These are phyloP conservation scores for Aquanectria penicillioides DNA, from an alignment of 2,329 filamentous ascomycete genomes.

Conservation along the genomic window DNA sequence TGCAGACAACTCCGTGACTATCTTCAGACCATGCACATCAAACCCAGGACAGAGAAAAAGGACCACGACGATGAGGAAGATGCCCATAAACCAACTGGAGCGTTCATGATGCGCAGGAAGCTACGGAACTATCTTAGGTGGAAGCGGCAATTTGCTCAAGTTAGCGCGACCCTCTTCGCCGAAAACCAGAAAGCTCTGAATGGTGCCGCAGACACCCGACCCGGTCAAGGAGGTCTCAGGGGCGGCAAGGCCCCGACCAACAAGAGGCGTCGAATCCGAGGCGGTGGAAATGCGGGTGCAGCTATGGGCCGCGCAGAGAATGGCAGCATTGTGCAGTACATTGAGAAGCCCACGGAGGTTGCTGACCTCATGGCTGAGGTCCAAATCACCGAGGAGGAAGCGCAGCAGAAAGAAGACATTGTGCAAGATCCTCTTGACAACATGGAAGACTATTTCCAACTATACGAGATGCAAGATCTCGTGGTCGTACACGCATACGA, in stretches of 20 bases:
- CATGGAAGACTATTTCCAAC: conserved; percentile 91
- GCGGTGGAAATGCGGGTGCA: conserved; percentile 72
- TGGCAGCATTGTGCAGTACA: conserved; percentile 79
- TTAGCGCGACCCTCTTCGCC: conserved; percentile 80
- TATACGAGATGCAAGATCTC: conserved; percentile 91
- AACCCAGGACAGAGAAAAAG: conserved; percentile 58
- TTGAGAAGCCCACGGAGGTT: conserved; percentile 86
- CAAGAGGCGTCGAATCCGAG: conserved; percentile 86
- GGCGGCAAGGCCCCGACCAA: conserved; percentile 76
- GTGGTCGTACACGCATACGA: conserved; percentile 93
- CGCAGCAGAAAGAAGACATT: conserved; percentile 79
- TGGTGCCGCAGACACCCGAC: conserved; percentile 68
- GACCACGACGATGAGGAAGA: conserved; percentile 59
- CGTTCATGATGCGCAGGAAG: conserved; percentile 90
- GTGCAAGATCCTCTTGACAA: conserved; percentile 82
- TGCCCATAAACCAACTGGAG: conserved; percentile 74
- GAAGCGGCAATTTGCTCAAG: conserved; percentile 89
- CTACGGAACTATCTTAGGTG: conserved; percentile 88
- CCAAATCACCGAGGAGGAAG: conserved; percentile 80
- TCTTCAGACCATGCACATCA: conserved; percentile 87
- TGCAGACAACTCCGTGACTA: conserved; percentile 92
- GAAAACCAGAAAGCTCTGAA: conserved; percentile 83
- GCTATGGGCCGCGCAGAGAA: conserved; percentile 73
- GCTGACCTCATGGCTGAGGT: conserved; percentile 85
- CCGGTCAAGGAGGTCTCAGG: conserved; percentile 57